phyloP scores from a whole-genome alignment of 2,329 filamentous ascomycete genomes.

The Botrytis cinerea region DNA sequence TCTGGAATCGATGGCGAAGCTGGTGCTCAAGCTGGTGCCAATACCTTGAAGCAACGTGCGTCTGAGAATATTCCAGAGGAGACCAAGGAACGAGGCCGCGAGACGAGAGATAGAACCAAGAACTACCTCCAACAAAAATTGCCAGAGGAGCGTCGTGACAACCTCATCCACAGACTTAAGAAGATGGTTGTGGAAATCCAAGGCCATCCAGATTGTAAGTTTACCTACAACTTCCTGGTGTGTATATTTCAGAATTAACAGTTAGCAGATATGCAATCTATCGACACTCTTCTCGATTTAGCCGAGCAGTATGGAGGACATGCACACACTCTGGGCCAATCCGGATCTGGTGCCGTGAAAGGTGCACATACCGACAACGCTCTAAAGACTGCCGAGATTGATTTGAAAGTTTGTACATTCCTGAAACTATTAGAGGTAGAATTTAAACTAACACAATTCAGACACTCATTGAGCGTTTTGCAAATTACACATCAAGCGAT shows the following conservation, averaged over 20 bases:
- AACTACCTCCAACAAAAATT: conserved; percentile 85
- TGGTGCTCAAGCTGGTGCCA: conserved; percentile 45
- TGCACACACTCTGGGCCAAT: conserved; percentile 63
- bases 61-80: conserved; percentile 64
- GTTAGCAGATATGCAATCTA: conserved; percentile 72
- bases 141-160: conserved; percentile 88
- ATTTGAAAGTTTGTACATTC: conserved; percentile 57
- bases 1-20: conserved; percentile 55
- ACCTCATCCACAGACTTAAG: conserved; percentile 89
- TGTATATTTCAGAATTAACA: conserved; percentile 35
- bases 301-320: conserved; percentile 85
- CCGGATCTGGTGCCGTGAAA: conserved; percentile 69
- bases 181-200: conserved; percentile 98
- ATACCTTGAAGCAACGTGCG: conserved; percentile 55
- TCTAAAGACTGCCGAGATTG: conserved; percentile 71
- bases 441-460: conserved; percentile 43
- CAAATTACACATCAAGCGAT: conserved; percentile 87
- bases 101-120: conserved; percentile 57
- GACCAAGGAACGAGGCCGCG: conserved; percentile 55
- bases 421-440: not conserved
- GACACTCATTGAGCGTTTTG: conserved; percentile 90
- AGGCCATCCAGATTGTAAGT: conserved; percentile 82
- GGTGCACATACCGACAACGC: conserved; percentile 65
- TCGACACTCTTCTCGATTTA: conserved; percentile 80
- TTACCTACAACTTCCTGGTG: not conserved